Base-by-base conservation (phyloP, 148 eudicot genomes). In the Arbutus unedo region DNA sequence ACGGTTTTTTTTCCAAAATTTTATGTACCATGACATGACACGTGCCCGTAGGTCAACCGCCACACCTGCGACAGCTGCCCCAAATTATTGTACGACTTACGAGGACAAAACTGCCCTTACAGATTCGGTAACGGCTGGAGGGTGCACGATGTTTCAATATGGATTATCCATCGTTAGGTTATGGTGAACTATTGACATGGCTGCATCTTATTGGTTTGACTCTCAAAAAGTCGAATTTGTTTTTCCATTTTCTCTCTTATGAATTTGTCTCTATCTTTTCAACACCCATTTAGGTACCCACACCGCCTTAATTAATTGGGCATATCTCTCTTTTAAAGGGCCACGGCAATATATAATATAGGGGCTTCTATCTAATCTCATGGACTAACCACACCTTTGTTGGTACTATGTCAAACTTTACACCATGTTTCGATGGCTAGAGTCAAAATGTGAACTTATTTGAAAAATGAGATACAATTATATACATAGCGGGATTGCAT, bases 51-150 rank as follows among this genome's bases (percentile, higher is more conserved):
- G 0, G 82, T 60, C 74, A 79, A 79, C 45, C 74, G 11, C 9
- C 54, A 0, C 7, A 21, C 23, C 8, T 3, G 71, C 6, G 21
- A 79, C 54, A 79, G 56, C 45, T 79, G 73, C 57, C 72, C 43
- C 54, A 21, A 11, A 23, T 45, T 3, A 62, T 13, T 25, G 41
- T 7, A 25, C 45, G 15, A 44, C 5, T 5, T 18, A 2, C 8
- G 25, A 19, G 50, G 72, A 79, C 74, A 62, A 79, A 79, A 60
- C n/a, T 79, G 21, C 57, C 74, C 82, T 53, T 62, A 74, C 3
- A 79, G 47, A 62, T 23, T 45, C 56, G 47, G 44, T 79, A 47
- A 64, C 44, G 72, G 72, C 81, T 62, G 41, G 41, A 45, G 5
- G 3, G 15, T 11, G 41, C 68, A 15, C 0, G 57, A 62, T 79